phyloP scores from a whole-genome alignment of 73 alveolate species.

The Durusdinium trenchii region DNA sequence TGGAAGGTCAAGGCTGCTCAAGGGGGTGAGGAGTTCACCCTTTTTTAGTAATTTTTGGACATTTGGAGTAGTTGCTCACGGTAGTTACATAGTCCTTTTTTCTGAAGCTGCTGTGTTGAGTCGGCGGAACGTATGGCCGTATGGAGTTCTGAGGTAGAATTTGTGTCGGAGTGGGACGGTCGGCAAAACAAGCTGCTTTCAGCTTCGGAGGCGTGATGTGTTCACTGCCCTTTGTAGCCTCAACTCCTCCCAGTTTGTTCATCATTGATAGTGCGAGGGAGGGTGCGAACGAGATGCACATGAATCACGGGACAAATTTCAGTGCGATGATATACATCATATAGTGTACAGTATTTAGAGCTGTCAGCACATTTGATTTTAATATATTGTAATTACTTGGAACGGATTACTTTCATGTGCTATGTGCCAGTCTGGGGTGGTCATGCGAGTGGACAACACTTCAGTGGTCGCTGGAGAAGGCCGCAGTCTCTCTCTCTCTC shows the following conservation, averaged over 20 bases:
- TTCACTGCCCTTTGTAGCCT: not conserved
- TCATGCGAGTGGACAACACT: conserved; percentile 82
- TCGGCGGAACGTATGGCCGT: not conserved
- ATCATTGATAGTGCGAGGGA: too few relatives aligned
- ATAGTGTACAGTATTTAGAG: not conserved
- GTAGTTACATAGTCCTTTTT: not conserved
- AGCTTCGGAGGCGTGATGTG: not conserved
- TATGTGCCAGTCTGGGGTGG: conserved; percentile 26
- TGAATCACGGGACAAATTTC: not conserved
- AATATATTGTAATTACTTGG: not conserved
- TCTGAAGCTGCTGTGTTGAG: not conserved
- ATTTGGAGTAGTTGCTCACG: not conserved
- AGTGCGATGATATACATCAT: not conserved
- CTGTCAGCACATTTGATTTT: not conserved
- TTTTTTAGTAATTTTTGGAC: too few relatives aligned
- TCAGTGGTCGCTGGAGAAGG: conserved; percentile 31
- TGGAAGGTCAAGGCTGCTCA: too few relatives aligned
- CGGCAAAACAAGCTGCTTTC: conserved; percentile 56
- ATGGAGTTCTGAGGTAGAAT: conserved; percentile 28
- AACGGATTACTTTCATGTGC: not conserved
- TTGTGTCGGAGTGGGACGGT: conserved; percentile 46
- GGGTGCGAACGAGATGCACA: too few relatives aligned
- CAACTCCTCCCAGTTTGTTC: not conserved
- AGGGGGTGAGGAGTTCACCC: too few relatives aligned
- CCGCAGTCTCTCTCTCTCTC: too few relatives aligned